Conservation (phyloP, 208 protist genomes). For the Wallacemonas sp. region DNA sequence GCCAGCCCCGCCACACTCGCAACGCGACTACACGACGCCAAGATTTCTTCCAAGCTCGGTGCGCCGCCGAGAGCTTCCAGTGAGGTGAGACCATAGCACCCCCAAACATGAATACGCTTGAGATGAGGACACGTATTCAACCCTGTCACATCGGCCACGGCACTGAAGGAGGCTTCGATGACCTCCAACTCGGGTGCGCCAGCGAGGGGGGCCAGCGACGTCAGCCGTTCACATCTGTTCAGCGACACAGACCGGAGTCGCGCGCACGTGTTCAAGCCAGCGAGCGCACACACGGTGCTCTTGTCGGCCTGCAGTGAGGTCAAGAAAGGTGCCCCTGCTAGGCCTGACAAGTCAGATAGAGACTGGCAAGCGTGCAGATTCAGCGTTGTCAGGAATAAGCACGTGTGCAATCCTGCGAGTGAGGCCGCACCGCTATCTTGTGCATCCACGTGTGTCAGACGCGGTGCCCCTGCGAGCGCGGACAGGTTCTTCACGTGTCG, state of each 20-base stretch:
- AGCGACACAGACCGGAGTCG: background rate
- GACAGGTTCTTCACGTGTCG: too few relatives aligned
- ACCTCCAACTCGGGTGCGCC: background rate
- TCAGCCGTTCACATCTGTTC: background rate
- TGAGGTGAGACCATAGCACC: background rate
- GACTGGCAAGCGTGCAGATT: background rate
- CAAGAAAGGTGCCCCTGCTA: background rate
- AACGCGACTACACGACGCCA: background rate
- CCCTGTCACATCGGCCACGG: background rate
- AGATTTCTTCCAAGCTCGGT: background rate
- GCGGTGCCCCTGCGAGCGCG: too few relatives aligned
- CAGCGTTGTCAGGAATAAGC: too few relatives aligned
- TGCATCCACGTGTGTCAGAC: too few relatives aligned
- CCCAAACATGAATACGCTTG: background rate
- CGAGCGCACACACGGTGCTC: background rate
- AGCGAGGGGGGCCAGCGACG: background rate
- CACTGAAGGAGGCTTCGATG: background rate
- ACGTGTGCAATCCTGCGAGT: too few relatives aligned
- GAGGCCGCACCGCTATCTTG: too few relatives aligned
- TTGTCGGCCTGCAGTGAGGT: background rate
- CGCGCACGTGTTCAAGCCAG: background rate
- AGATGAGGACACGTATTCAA: slow-evolving; percentile 2
- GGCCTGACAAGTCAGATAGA: background rate
- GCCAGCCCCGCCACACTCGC: background rate
- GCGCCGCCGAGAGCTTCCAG: background rate